Base-by-base conservation (phyloP, 345 rosid species). In the Brassica napus region DNA sequence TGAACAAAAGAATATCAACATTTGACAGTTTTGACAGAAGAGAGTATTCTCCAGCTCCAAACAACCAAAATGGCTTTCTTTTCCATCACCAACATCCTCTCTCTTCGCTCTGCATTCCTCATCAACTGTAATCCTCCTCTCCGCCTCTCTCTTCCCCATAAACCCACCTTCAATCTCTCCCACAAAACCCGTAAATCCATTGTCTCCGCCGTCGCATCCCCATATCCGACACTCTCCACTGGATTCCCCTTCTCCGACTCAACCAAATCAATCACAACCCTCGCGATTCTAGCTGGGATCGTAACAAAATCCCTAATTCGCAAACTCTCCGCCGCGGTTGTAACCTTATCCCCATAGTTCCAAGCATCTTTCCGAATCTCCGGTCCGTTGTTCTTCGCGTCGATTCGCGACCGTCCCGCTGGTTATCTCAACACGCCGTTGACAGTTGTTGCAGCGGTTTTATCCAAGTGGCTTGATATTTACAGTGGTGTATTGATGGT, bases 401-500 rank as follows among this genome's bases (percentile, higher is more conserved):
- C 93, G 39, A 30, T 84, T 9, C 79, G 84, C 66, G 86, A 86
- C 84, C 81, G 84, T 4, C 88, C 91, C 0, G 73, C 79, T 6
- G 92, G 86, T 6, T 82, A 81, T 75, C 78, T 92, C 70, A 91
- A 88, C 80, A 91, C 91, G 6, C 97, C 97, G 4, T 34, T 94
- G 83, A 91, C 93, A 4, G 93, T 94, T 57, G 97, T 89, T 5
- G 97, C 94, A 0, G 91, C 97, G 1, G 97, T 97, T 1, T 31
- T 94, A 81, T 86, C 94, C 18, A 92, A 91, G 80, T 92, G 97
- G 97, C 89, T 92, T 0, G 97, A 94, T 61, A 89, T 92, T 14
- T 91, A 92, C 87, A 92, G 94, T 15, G 97, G 91, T 69, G 95
- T 91, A 37, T 76, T 94, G 82, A 85, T 91, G 97, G 91, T 94